phyloP scores from a whole-genome alignment of 2,329 filamentous ascomycete genomes.

The Colletotrichum orchidophilum region DNA sequence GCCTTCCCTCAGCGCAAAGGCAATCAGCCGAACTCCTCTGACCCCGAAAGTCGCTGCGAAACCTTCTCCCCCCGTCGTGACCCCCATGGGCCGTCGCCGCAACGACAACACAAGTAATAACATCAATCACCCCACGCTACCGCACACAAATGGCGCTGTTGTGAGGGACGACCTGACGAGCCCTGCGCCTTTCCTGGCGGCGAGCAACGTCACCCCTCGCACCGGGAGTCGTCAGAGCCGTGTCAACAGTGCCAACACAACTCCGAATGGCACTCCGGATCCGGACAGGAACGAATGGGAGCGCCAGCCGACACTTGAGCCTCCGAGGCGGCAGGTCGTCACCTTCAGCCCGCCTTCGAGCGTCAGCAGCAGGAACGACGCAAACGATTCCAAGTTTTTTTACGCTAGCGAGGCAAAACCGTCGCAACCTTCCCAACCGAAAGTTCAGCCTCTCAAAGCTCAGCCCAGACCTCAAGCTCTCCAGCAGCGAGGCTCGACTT shows the following conservation, averaged over 20 bases:
- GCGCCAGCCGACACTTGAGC: conserved; percentile 41
- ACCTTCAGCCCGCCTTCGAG: conserved; percentile 54
- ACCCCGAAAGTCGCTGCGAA: conserved; percentile 65
- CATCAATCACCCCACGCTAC: conserved; percentile 35
- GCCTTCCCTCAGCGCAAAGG: conserved; percentile 73
- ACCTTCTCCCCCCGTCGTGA: conserved; percentile 45
- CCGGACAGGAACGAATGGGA: conserved; percentile 59
- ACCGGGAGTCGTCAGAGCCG: conserved; percentile 78
- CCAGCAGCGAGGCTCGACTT: conserved; percentile 59
- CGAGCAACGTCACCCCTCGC: conserved; percentile 78
- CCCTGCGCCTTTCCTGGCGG: conserved; percentile 62
- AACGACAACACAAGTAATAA: conserved; percentile 34
- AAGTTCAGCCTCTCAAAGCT: conserved; percentile 20
- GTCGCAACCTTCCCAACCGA: conserved; percentile 23
- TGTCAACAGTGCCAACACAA: conserved; percentile 73
- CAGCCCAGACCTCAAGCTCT: conserved; percentile 44
- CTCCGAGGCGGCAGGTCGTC: conserved; percentile 42
- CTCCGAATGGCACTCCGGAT: conserved; percentile 70
- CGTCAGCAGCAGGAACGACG: conserved; percentile 37
- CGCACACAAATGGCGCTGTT: conserved; percentile 39
- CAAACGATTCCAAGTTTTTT: conserved; percentile 80
- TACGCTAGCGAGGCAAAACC: conserved; percentile 81
- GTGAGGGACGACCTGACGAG: conserved; percentile 61
- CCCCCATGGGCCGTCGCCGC: conserved; percentile 49
- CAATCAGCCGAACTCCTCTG: conserved; percentile 57